Evolutionary conservation across 306 rosid genomes (phyloP).

Genomic region (Cicer bijugum): DNA sequence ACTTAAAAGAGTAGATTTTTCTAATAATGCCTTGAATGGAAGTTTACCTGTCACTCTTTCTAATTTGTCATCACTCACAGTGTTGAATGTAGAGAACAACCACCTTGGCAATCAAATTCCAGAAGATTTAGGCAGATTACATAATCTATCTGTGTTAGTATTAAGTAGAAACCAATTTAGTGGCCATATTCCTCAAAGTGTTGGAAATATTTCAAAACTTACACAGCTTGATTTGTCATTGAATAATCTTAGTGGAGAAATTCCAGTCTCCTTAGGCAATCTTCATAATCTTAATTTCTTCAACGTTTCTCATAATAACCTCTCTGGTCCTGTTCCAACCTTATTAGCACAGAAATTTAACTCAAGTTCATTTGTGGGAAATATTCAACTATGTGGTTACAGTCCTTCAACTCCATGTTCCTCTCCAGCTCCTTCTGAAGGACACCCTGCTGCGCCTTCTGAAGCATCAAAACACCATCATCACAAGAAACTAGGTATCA

Average conservation of each 20-base stretch:
- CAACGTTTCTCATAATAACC: constrained; percentile 78
- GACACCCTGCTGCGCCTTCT: constrained; percentile 37
- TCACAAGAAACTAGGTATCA: constrained; percentile 65
- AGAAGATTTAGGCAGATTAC: constrained; percentile 54
- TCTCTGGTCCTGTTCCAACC: constrained; percentile 79
- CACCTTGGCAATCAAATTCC: constrained; percentile 56
- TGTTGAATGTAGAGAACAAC: constrained; percentile 61
- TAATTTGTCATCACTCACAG: constrained; percentile 53
- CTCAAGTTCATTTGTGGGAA: constrained; percentile 76
- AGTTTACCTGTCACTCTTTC: constrained; percentile 53
- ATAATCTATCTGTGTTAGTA: constrained; percentile 64
- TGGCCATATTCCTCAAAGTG: constrained; percentile 64
- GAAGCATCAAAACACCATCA: constrained; percentile 46
- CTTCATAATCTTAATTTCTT: constrained; percentile 56
- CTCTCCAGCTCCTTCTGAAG: constrained; percentile 63
- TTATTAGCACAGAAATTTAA: constrained; percentile 63
- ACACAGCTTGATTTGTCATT: constrained; percentile 71
- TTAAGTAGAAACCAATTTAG: constrained; percentile 61
- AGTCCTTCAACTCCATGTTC: constrained; percentile 65
- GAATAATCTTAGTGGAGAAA: constrained; percentile 73
- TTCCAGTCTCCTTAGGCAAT: constrained; percentile 62
- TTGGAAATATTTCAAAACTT: constrained; percentile 69
- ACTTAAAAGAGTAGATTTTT: constrained; percentile 59
- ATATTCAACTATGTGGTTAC: constrained; percentile 76
- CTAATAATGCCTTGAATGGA: constrained; percentile 62